Evolutionary conservation across 352 stramenopile genomes (phyloP).

Genomic region (Globisporangium canariense): DNA sequence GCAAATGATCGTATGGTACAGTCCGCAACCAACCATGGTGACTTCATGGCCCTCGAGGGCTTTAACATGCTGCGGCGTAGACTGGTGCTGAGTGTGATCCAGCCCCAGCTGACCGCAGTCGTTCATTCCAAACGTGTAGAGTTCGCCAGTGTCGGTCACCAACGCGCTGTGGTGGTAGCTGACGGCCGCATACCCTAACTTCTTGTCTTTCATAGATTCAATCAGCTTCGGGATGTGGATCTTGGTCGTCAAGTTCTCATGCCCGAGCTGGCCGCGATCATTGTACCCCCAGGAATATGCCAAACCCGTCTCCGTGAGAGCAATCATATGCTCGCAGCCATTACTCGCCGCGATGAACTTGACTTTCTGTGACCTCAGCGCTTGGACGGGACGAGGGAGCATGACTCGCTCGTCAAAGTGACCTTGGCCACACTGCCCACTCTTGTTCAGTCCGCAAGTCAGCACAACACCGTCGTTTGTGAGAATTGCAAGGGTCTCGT

Average conservation of each 20-base stretch:
- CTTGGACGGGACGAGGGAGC: constrained; percentile 73
- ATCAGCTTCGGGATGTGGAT: constrained; percentile 83
- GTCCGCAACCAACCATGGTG: constrained; percentile 72
- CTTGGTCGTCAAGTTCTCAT: constrained; percentile 84
- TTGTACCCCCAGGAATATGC: constrained; percentile 89
- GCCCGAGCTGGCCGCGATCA: constrained; percentile 79
- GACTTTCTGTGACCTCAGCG: constrained; percentile 70
- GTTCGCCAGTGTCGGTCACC: constrained; percentile 63
- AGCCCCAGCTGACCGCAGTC: constrained; percentile 84
- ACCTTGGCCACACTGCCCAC: constrained; percentile 82
- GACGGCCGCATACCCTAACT: constrained; percentile 70
- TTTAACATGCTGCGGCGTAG: constrained; percentile 73
- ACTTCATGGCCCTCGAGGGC: constrained; percentile 66
- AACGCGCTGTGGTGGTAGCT: constrained; percentile 87
- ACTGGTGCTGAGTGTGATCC: constrained; percentile 77
- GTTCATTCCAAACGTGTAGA: constrained; percentile 90
- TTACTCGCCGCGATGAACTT: constrained; percentile 86
- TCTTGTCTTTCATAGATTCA: constrained; percentile 82
- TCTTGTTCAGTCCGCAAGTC: constrained; percentile 87
- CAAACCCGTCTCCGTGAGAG: constrained; percentile 70
- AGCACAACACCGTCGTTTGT: constrained; percentile 80
- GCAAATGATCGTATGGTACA: constrained; percentile 85
- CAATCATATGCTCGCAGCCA: constrained; percentile 87
- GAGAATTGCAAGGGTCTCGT: constrained; percentile 78
- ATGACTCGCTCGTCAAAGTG: constrained; percentile 88